Base-by-base conservation (phyloP, 371 early-diverging fungal genomes). In the Mucor circinelloides region DNA sequence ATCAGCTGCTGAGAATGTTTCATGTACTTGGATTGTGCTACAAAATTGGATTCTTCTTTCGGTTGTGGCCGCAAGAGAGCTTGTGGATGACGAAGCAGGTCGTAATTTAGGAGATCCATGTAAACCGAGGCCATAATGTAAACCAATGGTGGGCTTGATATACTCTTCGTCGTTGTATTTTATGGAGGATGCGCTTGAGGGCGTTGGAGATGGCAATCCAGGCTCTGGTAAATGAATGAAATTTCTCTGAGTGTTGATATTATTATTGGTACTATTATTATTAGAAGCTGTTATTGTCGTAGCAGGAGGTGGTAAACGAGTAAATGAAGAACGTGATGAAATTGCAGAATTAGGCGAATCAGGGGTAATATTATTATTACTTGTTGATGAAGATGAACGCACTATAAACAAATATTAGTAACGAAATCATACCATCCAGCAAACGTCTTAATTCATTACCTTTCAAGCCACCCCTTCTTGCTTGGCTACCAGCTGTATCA, bases 1-100 rank as follows among this genome's bases (percentile, higher is more conserved):
- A 50, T 90, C 89, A 21, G 70, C 74, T 2, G 90, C 74, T 28
- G 87, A 76, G 75, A 85, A 92, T 2, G 93, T 92, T 60, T 87
- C 87, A 63, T 86, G 87, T 1, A 89, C 83, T 48, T 86, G 84
- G 15, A 92, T 83, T 2, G 80, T 83, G 27, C 87, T 79, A 57
- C 85, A 86, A 67, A 91, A 91, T 58, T 82, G 85, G 34, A 87
- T 74, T 42, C 74, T 77, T 34, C 81, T 55, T 30, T 34, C 40
- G 38, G 34, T n/a, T 17, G 60, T 56, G 4, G n/a, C 46, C 0
- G 48, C 57, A 8, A 77, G 77, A 21, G 75, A 76, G 0, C 64
- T 42, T 40, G 72, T 69, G 13, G 83, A 80, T 27, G 66, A 71
- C 15, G 76, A 60, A 15, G 83, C 75, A n/a, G 83, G 83, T 31